Conservation (phyloP, 345 rosid genomes). For the Kernera saxatilis region DNA sequence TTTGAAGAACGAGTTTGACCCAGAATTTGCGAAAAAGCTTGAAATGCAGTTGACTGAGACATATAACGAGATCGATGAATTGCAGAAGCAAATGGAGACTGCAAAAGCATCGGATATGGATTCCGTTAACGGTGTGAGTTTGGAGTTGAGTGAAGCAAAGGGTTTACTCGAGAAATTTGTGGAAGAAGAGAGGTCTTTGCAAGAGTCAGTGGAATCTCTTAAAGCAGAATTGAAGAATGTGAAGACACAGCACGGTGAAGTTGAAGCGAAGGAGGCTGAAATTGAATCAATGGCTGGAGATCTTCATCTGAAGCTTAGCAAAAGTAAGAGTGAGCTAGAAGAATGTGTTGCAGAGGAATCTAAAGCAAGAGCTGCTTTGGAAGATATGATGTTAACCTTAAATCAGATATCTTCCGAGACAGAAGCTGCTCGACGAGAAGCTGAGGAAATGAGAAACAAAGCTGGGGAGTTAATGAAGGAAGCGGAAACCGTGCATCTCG, state of each 20-base stretch:
- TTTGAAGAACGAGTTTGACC: slow-evolving; percentile 64
- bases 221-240: slow-evolving; percentile 65
- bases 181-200: slow-evolving; percentile 69
- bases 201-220: slow-evolving; percentile 59
- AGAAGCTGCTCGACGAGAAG: slow-evolving; percentile 57
- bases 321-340: slow-evolving; percentile 76
- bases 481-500: slow-evolving; percentile 52
- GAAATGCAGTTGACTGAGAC: slow-evolving; percentile 63
- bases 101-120: slow-evolving; percentile 72
- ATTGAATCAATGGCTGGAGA: slow-evolving; percentile 77
- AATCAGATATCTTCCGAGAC: slow-evolving; percentile 66
- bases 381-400: slow-evolving; percentile 74
- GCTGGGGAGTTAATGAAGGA: slow-evolving; percentile 63
- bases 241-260: slow-evolving; percentile 63
- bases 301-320: slow-evolving; percentile 71
- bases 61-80: slow-evolving; percentile 44
- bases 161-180: slow-evolving; percentile 66
- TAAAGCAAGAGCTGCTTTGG: slow-evolving; percentile 59
- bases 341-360: slow-evolving; percentile 56
- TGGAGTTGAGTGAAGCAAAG: slow-evolving; percentile 79
- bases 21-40: slow-evolving; percentile 54
- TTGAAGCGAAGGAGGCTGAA: slow-evolving; percentile 77
- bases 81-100: slow-evolving; percentile 70
- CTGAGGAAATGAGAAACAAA: slow-evolving; percentile 68
- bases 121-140: slow-evolving; percentile 56